A percentile compares a stretch with the other conserved stretches of the same genome.
phyloP scores from a whole-genome alignment of 768 basidiomycete genomes.

The Xerocomellus dryophilus region DNA sequence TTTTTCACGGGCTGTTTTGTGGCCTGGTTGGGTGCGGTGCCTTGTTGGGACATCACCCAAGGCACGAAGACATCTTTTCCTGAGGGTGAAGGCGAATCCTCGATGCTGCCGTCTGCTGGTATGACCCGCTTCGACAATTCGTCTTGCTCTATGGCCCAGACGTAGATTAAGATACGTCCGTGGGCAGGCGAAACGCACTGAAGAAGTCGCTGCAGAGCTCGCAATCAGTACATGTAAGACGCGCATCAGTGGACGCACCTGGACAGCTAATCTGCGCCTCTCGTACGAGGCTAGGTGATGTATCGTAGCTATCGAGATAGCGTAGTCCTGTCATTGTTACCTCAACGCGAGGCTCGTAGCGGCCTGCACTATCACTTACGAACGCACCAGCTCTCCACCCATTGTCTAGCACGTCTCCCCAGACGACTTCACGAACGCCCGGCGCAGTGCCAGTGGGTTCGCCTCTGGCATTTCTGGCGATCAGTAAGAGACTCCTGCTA shows the following conservation, averaged over 20 bases:
- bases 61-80: slow-evolving; percentile 89
- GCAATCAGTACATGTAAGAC: background rate
- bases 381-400: slow-evolving; percentile 79
- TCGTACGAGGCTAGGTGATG: slow-evolving; percentile 87
- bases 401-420: slow-evolving; percentile 71
- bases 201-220: slow-evolving; percentile 50
- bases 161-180: slow-evolving; percentile 86
- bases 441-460: slow-evolving; percentile 12
- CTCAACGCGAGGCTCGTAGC: slow-evolving; percentile 1
- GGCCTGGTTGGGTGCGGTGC: slow-evolving; percentile 17
- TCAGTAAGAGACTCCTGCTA: slow-evolving; percentile 71
- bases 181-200: slow-evolving; percentile 61
- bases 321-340: slow-evolving; percentile 70
- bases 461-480: slow-evolving; percentile 65
- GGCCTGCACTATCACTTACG: slow-evolving; percentile 44
- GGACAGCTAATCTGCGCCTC: slow-evolving; percentile 68
- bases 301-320: slow-evolving; percentile 95
- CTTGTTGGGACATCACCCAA: slow-evolving; percentile 62
- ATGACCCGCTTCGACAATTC: slow-evolving; percentile 74
- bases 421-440: slow-evolving; percentile 65
- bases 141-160: slow-evolving; percentile 97
- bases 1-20: slow-evolving; percentile 3
- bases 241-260: slow-evolving; percentile 44
- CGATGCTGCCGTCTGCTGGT: slow-evolving; percentile 22
- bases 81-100: slow-evolving; percentile 9